phyloP scores from a whole-genome alignment of 495 filamentous ascomycete genomes.

The Lentithecium fluviatile region DNA sequence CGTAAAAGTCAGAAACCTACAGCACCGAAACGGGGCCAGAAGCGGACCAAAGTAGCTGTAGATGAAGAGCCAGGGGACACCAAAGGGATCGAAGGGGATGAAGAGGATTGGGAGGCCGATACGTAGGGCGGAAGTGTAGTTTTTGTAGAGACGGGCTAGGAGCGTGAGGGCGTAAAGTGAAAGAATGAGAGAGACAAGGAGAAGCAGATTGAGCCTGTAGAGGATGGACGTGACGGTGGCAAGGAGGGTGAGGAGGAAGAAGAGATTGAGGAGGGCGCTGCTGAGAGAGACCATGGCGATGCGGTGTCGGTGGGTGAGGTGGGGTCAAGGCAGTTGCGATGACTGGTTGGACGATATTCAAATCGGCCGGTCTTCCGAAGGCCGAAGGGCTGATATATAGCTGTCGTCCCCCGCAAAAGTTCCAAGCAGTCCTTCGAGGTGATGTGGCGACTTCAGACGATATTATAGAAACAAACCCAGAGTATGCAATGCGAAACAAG shows the following conservation, averaged over 20 bases:
- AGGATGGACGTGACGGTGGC: too few relatives aligned
- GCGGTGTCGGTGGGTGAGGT: neutral
- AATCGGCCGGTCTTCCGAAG: too few relatives aligned
- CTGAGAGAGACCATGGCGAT: too few relatives aligned
- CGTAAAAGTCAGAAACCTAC: neutral
- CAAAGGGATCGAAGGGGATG: conserved; percentile 11
- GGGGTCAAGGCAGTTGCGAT: neutral
- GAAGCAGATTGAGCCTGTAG: neutral
- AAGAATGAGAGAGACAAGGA: neutral
- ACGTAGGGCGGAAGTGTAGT: conserved; percentile 9
- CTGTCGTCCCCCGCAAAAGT: too few relatives aligned
- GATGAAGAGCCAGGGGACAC: neutral
- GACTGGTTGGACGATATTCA: too few relatives aligned
- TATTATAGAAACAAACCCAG: too few relatives aligned
- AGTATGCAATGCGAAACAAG: too few relatives aligned
- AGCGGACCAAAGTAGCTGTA: neutral
- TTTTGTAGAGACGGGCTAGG: neutral
- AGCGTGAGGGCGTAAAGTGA: neutral
- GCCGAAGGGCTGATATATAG: too few relatives aligned
- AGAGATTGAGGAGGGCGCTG: neutral
- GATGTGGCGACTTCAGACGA: too few relatives aligned
- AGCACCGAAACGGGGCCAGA: neutral
- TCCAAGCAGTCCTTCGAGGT: too few relatives aligned
- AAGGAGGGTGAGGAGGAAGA: neutral
- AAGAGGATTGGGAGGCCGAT: conserved; percentile 10